Evolutionary conservation across 352 stramenopile species (phyloP).

Genomic region (Aphanomyces cochlioides): DNA sequence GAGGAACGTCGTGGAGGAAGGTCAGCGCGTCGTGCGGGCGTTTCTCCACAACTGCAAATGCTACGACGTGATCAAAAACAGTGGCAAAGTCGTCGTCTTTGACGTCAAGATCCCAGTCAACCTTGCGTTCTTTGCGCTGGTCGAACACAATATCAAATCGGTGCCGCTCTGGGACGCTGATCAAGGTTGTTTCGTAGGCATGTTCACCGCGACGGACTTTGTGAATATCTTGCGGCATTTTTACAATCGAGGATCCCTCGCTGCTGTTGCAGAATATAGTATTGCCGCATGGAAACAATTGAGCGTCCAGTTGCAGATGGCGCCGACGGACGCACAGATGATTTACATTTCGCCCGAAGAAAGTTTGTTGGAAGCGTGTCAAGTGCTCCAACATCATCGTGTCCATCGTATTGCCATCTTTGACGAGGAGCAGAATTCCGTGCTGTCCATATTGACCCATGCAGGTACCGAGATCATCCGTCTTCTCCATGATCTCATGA

Average conservation of each 20-base stretch:
- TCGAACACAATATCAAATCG: constrained; percentile 99
- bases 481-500: background rate
- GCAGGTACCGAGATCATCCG: constrained; percentile 35
- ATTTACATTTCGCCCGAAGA: constrained; percentile 83
- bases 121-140: constrained; percentile 97
- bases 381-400: constrained; percentile 75
- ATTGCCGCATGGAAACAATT: constrained; percentile 64
- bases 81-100: constrained; percentile 96
- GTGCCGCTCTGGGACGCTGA: constrained; percentile 96
- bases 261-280: constrained; percentile 78
- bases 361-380: constrained; percentile 88
- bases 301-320: constrained; percentile 8
- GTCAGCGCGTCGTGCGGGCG: constrained; percentile 71
- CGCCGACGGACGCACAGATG: constrained; percentile 40
- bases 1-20: constrained; percentile 65
- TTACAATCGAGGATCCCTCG: constrained; percentile 88
- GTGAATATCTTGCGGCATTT: constrained; percentile 96
- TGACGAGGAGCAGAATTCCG: constrained; percentile 89
- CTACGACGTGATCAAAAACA: constrained; percentile 96
- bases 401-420: constrained; percentile 94
- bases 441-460: constrained; percentile 92
- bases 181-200: constrained; percentile 93
- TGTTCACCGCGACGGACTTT: constrained; percentile 98
- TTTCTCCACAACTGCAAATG: constrained; percentile 89
- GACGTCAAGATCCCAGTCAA: constrained; percentile 99